Base-by-base conservation (phyloP, 768 basidiomycete genomes). In the Suillus occidentalis region DNA sequence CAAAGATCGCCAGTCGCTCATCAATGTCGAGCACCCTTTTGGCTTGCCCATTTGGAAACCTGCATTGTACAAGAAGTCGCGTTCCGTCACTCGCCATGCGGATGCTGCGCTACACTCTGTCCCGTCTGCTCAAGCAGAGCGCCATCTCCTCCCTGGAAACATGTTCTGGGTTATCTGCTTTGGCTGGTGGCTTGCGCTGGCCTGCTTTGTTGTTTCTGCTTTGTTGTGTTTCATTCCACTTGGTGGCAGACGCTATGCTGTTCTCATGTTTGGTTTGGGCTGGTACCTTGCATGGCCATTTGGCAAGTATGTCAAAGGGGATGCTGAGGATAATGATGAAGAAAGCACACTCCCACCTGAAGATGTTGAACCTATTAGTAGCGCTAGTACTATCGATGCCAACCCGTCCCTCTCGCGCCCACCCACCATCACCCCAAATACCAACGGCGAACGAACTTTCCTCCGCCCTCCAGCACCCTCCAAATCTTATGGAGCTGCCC, bases 41-140 rank as follows among this genome's bases (percentile, higher is more conserved):
- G 97, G 97, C 82, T 83, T 99, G 65, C 97, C 94, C 45, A 98
- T 99, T 74, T 99, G 97, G 97, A 99, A 99, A 77, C 97, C 97
- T 25, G 97, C 97, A 0, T 78, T 99, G 64, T 99, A 99, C 87
- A 95, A 96, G 79, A 99, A 99, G 75, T 91, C 92, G 39, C 90
- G 97, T 39, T 94, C 96, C 3, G 93, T 99, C 71, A 98, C 96
- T 58, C 93, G 97, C 60, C 87, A 95, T 78, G 97, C 97, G 43
- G 97, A 99, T 76, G 89, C 92, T 65, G 97, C 92, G 0, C 86
- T 99, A 5, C 97, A 99, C 74, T 86, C 91, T 14, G 84, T 93
- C 37, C 97, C 97, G 2, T 97, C 94, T 22, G 91, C 94, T 3
- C 92, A 95, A 67, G 95, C 93, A 2, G 95, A 97, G 72, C 88